These are phyloP conservation scores for Emericellopsis cladophorae DNA, from an alignment of 2,329 filamentous ascomycete genomes.

Conservation along the genomic window DNA sequence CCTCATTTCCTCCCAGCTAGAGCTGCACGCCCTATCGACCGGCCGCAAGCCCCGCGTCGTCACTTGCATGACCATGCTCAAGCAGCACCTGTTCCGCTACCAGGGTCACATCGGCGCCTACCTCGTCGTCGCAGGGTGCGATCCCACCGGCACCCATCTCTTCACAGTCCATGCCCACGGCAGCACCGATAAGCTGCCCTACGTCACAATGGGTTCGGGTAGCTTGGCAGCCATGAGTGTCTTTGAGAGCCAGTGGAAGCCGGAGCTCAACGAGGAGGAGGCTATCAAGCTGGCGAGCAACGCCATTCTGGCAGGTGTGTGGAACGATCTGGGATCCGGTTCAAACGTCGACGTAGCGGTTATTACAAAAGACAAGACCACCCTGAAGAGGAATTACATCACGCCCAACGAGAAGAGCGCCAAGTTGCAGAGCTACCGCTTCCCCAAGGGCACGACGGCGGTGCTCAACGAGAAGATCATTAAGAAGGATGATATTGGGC, in stretches of 20 bases:
- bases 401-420: conserved; percentile 81
- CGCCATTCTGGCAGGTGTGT: conserved; percentile 92
- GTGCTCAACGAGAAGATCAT: conserved; percentile 95
- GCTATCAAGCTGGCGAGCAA: conserved; percentile 75
- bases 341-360: conserved; percentile 96
- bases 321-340: conserved; percentile 93
- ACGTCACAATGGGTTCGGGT: conserved; percentile 97
- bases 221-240: conserved; percentile 95
- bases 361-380: conserved; percentile 92
- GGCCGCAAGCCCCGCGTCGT: conserved; percentile 94
- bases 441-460: conserved; percentile 84
- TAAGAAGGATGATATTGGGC: conserved; percentile 82
- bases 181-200: conserved; percentile 95
- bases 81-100: conserved; percentile 98
- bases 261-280: conserved; percentile 60
- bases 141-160: conserved; percentile 87
- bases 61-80: conserved; percentile 98
- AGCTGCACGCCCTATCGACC: conserved; percentile 91
- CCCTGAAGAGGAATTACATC: conserved; percentile 82
- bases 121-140: conserved; percentile 90
- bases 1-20: conserved; percentile 96
- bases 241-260: conserved; percentile 94
- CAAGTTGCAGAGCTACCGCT: conserved; percentile 91
- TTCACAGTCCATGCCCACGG: conserved; percentile 99
- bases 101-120: conserved; percentile 97